Evolutionary conservation across 1,284 basidiomycete genomes (phyloP), one percentile per base, ranked within the genome.

Genomic region (Austropuccinia psidii): DNA sequence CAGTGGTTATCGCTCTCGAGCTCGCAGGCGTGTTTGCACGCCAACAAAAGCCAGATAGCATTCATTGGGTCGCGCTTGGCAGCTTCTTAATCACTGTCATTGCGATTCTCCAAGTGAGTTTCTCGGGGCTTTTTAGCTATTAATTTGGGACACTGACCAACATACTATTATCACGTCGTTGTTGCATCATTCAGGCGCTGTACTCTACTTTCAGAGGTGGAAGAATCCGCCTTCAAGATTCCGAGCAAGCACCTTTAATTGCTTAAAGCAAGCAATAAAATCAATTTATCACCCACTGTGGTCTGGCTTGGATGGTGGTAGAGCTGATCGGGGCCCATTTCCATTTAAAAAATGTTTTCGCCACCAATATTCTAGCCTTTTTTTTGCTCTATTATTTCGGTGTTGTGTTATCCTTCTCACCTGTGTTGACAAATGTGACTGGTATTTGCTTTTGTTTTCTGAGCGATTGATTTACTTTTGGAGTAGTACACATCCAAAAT

Each of bases 1-100:
- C 81, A 1, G 68, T 76, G 54, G 81, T 77, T 11, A 73, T 73
- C n/a, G 69, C 69, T 6, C 50, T 73, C 15, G 47, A 73, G n/a
- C 49, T 73, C 11, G 39, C 33, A 2, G 69, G 69, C 1, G 69
- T 73, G 11, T 73, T 64, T 64, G 31, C 50, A 11, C 58, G 60
- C 24, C 69, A 73, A 41, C 52, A 57, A 41, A 17, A 64, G 8
- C 69, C 69, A 0, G 47, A 52, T 9, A 64, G 58, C 45, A 73
- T 73, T 31, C 69, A 73, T 45, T 73, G 69, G 69, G 58, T 64
- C 7, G 69, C 69, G 1, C 50, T 73, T 31, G 60, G 37, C 5
- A 37, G 47, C 19, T 73, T 73, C 17, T 17, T 73, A 31, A 52
- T 52, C 35, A 73, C 69, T 52, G 8, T 73, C 24, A 31, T 73